Conservation (phyloP, 1,284 basidiomycete species). For the Cryptococcus sp. region DNA sequence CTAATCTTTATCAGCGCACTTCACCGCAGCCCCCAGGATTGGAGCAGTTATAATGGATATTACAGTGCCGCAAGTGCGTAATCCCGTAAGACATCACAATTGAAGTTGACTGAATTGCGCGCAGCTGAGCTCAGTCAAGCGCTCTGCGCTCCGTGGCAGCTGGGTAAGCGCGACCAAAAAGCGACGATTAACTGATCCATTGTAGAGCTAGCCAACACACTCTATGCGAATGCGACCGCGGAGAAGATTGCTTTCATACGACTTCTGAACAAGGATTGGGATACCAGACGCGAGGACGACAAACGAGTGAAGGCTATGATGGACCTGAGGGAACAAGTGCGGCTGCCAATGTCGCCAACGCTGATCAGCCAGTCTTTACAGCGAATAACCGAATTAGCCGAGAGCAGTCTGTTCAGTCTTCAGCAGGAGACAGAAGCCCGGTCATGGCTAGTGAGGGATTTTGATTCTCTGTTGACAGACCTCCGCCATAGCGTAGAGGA, state of each 20-base stretch:
- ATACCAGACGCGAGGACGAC: not conserved
- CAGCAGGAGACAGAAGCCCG: too few relatives aligned
- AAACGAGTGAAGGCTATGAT: not conserved
- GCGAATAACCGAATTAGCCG: too few relatives aligned
- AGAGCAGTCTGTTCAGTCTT: too few relatives aligned
- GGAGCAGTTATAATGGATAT: constrained; percentile 49
- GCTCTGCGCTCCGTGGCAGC: constrained; percentile 28
- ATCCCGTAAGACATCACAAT: not conserved
- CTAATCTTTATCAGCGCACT: constrained; percentile 35
- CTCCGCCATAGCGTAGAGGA: too few relatives aligned
- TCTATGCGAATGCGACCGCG: constrained; percentile 35
- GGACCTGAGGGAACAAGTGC: not conserved
- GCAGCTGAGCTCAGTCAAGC: constrained; percentile 46
- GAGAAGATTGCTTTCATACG: constrained; percentile 38
- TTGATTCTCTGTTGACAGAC: too few relatives aligned
- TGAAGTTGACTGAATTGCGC: not conserved
- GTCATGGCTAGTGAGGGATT: too few relatives aligned
- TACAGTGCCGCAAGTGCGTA: constrained; percentile 45
- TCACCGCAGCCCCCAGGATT: constrained; percentile 52
- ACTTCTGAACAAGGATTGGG: constrained; percentile 19
- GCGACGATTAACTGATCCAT: not conserved
- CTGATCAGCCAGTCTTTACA: too few relatives aligned
- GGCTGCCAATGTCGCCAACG: not conserved
- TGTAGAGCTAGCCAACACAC: constrained; percentile 31
- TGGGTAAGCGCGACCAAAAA: constrained; percentile 20